These are phyloP conservation scores for Diplodia intermedia DNA, from an alignment of 2,329 filamentous ascomycete genomes.

Conservation along the genomic window DNA sequence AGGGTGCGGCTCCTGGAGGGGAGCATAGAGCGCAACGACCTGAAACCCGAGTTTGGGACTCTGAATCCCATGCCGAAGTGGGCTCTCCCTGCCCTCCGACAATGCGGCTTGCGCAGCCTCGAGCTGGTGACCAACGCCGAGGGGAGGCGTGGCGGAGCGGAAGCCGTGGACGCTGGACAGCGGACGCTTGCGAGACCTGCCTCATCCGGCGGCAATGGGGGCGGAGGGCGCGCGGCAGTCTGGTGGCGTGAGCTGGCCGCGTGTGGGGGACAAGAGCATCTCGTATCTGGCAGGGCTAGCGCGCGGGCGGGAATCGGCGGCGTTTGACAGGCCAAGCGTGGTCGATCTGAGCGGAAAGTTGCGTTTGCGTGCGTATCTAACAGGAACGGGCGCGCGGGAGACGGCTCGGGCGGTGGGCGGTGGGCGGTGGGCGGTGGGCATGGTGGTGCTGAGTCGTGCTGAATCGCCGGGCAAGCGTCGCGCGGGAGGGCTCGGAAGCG, in stretches of 20 bases:
- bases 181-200: background rate
- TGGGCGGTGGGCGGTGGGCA: background rate
- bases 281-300: slow-evolving; percentile 1
- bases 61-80: background rate
- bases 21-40: background rate
- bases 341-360: slow-evolving; percentile 3
- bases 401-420: too few species aligned
- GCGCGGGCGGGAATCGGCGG: slow-evolving; percentile 9
- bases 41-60: background rate
- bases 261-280: background rate
- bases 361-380: background rate
- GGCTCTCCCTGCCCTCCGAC: background rate
- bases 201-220: background rate
- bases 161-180: background rate
- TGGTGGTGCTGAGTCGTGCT: slow-evolving; percentile 10
- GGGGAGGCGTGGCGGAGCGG: slow-evolving; percentile 3
- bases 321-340: slow-evolving; percentile 3
- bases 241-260: background rate
- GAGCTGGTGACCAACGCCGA: background rate
- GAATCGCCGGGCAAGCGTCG: slow-evolving; percentile 9
- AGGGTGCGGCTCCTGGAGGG: background rate
- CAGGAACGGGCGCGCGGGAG: background rate
- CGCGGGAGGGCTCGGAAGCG: background rate
- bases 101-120: background rate
- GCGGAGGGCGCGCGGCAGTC: background rate